These are phyloP conservation scores for Saccharomycopsis sp. DNA, from an alignment of 805 yeast species.

Conservation along the genomic window DNA sequence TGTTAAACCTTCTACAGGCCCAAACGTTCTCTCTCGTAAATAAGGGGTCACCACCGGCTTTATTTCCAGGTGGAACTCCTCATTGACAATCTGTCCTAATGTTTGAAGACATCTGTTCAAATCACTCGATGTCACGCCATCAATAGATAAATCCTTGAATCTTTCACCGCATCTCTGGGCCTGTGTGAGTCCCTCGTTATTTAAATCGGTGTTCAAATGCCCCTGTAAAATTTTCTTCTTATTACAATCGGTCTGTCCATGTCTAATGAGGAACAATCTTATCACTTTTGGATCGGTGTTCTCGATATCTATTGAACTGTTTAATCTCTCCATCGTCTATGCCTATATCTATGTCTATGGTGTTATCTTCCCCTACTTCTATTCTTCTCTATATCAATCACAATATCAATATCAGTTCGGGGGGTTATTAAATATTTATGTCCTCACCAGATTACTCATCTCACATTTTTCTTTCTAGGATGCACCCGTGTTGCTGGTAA, in stretches of 20 bases:
- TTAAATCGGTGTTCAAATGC: slow-evolving; percentile 56
- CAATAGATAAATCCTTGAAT: slow-evolving; percentile 29
- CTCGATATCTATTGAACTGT: slow-evolving; percentile 2
- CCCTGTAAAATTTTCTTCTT: slow-evolving; percentile 69
- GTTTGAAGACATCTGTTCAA: slow-evolving; percentile 57
- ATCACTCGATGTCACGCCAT: slow-evolving; percentile 35
- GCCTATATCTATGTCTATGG: too few species aligned
- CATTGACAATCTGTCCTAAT: slow-evolving; percentile 34
- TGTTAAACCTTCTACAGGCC: slow-evolving; percentile 69
- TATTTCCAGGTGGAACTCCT: slow-evolving; percentile 22
- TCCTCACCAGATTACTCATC: background rate
- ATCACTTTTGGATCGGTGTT: slow-evolving; percentile 30
- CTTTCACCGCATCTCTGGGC: slow-evolving; percentile 48
- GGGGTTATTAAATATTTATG: too few species aligned
- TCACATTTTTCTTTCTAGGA: background rate
- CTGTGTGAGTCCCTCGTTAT: slow-evolving; percentile 55
- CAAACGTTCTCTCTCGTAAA: slow-evolving; percentile 73
- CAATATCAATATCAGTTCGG: background rate
- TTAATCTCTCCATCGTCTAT: background rate
- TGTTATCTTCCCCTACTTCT: too few species aligned
- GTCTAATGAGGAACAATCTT: slow-evolving; percentile 63
- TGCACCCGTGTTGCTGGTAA: background rate
- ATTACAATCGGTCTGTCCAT: slow-evolving; percentile 80
- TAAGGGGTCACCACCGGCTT: slow-evolving; percentile 30
- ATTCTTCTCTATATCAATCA: too few species aligned